Evolutionary conservation across 169 alveolate genomes (phyloP).

Genomic region (Plasmodium fragile): DNA sequence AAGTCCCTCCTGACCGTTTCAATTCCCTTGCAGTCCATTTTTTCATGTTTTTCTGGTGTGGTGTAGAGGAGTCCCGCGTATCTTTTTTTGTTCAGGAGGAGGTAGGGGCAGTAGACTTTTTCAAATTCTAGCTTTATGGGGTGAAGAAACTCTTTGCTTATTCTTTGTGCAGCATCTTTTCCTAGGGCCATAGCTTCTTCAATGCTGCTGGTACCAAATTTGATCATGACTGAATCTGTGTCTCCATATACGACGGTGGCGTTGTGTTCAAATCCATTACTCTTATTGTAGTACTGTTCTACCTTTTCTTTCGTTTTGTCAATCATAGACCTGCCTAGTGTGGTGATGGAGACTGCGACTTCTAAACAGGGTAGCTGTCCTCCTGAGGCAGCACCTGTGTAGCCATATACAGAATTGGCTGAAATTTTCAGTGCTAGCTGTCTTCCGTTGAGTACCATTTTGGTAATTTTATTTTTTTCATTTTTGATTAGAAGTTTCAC

Average conservation of each 20-base stretch:
- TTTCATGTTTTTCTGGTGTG: conserved; percentile 96
- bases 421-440: conserved; percentile 98
- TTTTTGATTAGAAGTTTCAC: conserved; percentile 94
- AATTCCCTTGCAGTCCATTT: conserved; percentile 98
- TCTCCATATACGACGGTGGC: conserved; percentile 98
- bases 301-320: conserved; percentile 88
- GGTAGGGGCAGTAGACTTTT: conserved; percentile 97
- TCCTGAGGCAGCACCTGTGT: conserved; percentile 98
- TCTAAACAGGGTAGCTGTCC: conserved; percentile 98
- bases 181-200: conserved; percentile 95
- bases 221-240: conserved; percentile 99
- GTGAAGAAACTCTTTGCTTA: conserved; percentile 89
- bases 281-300: conserved; percentile 85
- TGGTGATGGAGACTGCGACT: conserved; percentile 96
- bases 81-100: conserved; percentile 96
- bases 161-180: conserved; percentile 94
- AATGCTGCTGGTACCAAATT: conserved; percentile 93
- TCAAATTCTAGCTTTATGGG: conserved; percentile 99
- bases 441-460: conserved; percentile 98
- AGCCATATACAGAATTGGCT: conserved; percentile 99
- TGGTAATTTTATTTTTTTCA: conserved; percentile 93
- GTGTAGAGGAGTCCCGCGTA: conserved; percentile 97
- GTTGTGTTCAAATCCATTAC: conserved; percentile 94
- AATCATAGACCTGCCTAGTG: conserved; percentile 98
- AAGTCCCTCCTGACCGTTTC: conserved; percentile 98